phyloP scores from a whole-genome alignment of 225 moss, liverwort and hornwort genomes.

The Physcomitrellopsis africana region DNA sequence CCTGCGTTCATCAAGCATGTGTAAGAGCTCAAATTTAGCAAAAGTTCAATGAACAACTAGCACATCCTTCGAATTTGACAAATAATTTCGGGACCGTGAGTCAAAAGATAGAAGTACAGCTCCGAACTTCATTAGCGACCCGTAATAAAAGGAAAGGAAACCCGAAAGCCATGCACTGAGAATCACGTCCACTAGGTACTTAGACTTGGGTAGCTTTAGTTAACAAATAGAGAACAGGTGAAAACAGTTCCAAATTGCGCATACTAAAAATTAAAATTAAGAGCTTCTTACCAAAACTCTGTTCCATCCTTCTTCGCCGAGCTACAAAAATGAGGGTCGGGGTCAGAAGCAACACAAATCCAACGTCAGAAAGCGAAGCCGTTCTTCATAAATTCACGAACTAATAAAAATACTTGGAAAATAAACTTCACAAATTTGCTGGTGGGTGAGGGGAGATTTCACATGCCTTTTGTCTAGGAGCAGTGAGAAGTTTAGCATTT shows the following conservation, averaged over 20 bases:
- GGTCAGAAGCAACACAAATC: slow-evolving; percentile 26
- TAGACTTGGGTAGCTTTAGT: not conserved
- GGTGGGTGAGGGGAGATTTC: not conserved
- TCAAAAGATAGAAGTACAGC: not conserved
- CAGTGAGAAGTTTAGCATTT: slow-evolving; percentile 75
- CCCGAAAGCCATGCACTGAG: not conserved
- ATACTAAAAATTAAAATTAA: not conserved
- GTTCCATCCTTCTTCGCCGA: slow-evolving; percentile 77
- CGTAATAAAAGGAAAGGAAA: not conserved
- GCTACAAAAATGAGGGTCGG: slow-evolving; percentile 43
- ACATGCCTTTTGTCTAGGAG: slow-evolving; percentile 78
- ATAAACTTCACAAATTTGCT: slow-evolving; percentile 1
- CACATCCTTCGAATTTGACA: no score
- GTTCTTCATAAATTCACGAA: not conserved
- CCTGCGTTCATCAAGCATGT: slow-evolving; percentile 45
- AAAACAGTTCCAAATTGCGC: not conserved
- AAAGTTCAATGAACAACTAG: not conserved
- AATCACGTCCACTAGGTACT: not conserved
- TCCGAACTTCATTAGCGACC: not conserved
- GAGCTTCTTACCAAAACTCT: slow-evolving; percentile 67
- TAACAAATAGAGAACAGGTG: not conserved
- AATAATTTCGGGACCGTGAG: no score
- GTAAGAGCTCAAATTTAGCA: slow-evolving; percentile 12
- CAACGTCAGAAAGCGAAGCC: slow-evolving; percentile 17
- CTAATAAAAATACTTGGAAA: slow-evolving; percentile 3